Percentiles rank a stretch among this genome's conserved stretches.
Conservation (phyloP, 345 rosid species). For the Salix suchowensis region DNA sequence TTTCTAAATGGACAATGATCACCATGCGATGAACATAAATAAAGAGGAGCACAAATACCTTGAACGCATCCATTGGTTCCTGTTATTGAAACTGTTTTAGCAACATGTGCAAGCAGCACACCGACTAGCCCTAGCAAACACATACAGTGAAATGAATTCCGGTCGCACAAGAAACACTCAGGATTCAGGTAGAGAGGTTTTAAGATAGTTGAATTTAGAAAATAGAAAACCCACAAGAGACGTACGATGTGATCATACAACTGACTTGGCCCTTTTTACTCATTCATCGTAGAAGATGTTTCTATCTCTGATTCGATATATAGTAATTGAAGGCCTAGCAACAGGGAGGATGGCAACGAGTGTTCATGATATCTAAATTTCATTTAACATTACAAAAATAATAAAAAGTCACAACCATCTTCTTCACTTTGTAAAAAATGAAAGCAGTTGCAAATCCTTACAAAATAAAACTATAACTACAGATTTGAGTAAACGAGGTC, state of each 20-base stretch:
- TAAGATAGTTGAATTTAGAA: not conserved
- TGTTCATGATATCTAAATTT: too few species aligned
- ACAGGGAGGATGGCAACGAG: too few species aligned
- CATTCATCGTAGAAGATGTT: too few species aligned
- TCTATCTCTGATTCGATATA: too few species aligned
- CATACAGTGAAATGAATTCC: conserved; percentile 10
- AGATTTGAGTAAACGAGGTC: too few species aligned
- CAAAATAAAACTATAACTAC: too few species aligned
- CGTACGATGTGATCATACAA: not conserved
- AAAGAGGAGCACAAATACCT: not conserved
- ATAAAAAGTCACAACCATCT: too few species aligned
- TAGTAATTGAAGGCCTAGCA: too few species aligned
- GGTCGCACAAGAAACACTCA: conserved; percentile 19
- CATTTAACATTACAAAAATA: too few species aligned
- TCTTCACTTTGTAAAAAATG: too few species aligned
- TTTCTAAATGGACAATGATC: not conserved
- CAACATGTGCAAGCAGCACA: conserved; percentile 61
- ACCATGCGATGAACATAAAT: not conserved
- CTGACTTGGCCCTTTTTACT: not conserved
- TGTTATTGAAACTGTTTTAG: conserved; percentile 67
- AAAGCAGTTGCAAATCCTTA: too few species aligned
- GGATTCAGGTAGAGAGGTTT: not conserved
- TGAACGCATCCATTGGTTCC: conserved; percentile 30
- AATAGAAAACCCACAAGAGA: not conserved
- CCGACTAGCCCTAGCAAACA: conserved; percentile 63